Percentiles rank a stretch among this genome's conserved stretches.
These are phyloP conservation scores for Metschnikowia anglica DNA, from an alignment of 805 yeast species.

Conservation along the genomic window DNA sequence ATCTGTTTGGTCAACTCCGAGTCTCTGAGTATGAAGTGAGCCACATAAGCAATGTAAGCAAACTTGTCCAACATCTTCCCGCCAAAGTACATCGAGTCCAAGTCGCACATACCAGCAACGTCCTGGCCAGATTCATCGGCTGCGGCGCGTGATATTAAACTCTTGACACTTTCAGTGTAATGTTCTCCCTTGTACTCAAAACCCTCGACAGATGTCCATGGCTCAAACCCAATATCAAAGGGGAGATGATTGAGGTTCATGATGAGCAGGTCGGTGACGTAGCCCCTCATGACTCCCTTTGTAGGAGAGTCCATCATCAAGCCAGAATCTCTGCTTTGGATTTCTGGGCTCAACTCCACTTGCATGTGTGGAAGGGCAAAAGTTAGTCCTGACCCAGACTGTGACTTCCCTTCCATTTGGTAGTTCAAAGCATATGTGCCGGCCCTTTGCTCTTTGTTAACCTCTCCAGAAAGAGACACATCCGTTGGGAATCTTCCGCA, in stretches of 20 bases:
- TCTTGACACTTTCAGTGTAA: slow-evolving; percentile 33
- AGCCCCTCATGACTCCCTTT: slow-evolving; percentile 49
- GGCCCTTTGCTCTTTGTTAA: slow-evolving; percentile 25
- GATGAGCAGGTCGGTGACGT: slow-evolving; percentile 36
- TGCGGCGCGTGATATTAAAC: slow-evolving; percentile 40
- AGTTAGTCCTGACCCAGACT: slow-evolving; percentile 34
- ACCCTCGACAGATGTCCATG: slow-evolving; percentile 48
- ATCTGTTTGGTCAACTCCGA: slow-evolving; percentile 47
- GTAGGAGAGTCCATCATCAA: slow-evolving; percentile 48
- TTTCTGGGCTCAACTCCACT: slow-evolving; percentile 33
- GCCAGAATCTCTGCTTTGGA: slow-evolving; percentile 29
- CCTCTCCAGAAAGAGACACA: slow-evolving; percentile 41
- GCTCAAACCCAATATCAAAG: slow-evolving; percentile 44
- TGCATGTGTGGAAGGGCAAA: slow-evolving; percentile 56
- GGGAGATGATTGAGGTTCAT: slow-evolving; percentile 46
- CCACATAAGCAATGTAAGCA: slow-evolving; percentile 78
- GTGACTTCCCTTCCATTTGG: slow-evolving; percentile 26
- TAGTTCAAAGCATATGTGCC: slow-evolving; percentile 34
- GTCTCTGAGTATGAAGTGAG: slow-evolving; percentile 64
- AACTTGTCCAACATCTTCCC: slow-evolving; percentile 89
- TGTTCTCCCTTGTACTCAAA: slow-evolving; percentile 10
- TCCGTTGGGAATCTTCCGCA: slow-evolving; percentile 62
- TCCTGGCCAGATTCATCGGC: slow-evolving; percentile 59
- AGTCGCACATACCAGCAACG: slow-evolving; percentile 54
- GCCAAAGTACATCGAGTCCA: slow-evolving; percentile 85